Evolutionary conservation across 805 yeast species (phyloP).

Genomic region (Sungouiozyma ichnusensis): DNA sequence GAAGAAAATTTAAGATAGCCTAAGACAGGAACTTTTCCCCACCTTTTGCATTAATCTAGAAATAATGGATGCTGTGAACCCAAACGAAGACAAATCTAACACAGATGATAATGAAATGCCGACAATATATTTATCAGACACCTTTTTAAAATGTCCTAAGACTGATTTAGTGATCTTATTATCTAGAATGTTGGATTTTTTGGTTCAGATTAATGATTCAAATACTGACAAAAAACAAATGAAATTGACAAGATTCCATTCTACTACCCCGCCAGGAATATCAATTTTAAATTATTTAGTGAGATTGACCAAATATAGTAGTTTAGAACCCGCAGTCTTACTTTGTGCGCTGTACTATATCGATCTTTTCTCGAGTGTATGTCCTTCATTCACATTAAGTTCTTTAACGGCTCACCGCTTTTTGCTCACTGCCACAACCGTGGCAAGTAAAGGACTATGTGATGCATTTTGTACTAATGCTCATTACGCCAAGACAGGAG

Average conservation of each 20-base stretch:
- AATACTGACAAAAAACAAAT: constrained; percentile 10
- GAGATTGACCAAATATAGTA: constrained; percentile 73
- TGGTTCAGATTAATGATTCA: constrained; percentile 64
- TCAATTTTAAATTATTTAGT: constrained; percentile 67
- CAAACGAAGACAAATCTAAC: neutral
- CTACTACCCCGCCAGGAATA: constrained; percentile 84
- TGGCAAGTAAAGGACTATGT: constrained; percentile 83
- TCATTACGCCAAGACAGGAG: constrained; percentile 94
- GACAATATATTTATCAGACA: constrained; percentile 21
- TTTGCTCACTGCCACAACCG: constrained; percentile 77
- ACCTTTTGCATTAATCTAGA: too few relatives aligned
- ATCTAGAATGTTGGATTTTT: constrained; percentile 67
- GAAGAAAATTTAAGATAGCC: neutral
- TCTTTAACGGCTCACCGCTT: constrained; percentile 92
- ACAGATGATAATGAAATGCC: constrained; percentile 8
- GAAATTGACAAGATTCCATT: constrained; percentile 74
- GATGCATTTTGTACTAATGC: constrained; percentile 89
- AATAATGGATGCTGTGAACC: neutral
- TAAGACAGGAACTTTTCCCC: too few relatives aligned
- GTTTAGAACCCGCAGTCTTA: constrained; percentile 73
- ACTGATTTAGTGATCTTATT: constrained; percentile 63
- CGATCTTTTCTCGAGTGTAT: constrained; percentile 70
- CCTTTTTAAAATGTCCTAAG: constrained; percentile 55
- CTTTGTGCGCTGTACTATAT: constrained; percentile 81
- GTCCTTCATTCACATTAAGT: constrained; percentile 71